Conservation (phyloP, 2,329 filamentous ascomycete genomes). For the Magnaporthiopsis incrustans region DNA sequence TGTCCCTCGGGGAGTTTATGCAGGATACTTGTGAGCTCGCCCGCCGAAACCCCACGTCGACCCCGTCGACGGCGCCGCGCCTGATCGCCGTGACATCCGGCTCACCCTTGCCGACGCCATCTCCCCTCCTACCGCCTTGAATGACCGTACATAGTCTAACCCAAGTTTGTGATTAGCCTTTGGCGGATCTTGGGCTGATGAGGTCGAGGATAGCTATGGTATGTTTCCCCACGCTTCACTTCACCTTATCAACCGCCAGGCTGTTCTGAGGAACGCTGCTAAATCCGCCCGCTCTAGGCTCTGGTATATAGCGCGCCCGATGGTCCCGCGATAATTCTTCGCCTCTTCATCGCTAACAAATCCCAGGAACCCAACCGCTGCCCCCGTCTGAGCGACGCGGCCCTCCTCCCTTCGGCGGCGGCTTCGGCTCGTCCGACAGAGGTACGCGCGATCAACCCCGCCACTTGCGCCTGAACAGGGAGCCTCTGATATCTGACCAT, state of each 20-base stretch:
- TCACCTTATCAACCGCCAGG: conserved; percentile 8
- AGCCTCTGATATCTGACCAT: not conserved
- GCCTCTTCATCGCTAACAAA: conserved; percentile 14
- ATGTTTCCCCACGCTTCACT: conserved; percentile 29
- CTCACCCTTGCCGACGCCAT: not conserved
- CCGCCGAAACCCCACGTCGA: not conserved
- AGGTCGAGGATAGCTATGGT: conserved; percentile 89
- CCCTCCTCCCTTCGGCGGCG: conserved; percentile 17
- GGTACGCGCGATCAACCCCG: not conserved
- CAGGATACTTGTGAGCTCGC: conserved; percentile 70
- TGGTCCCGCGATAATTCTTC: conserved; percentile 11
- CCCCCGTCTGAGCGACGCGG: conserved; percentile 39
- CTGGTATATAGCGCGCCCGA: not conserved
- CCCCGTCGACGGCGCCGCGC: not conserved
- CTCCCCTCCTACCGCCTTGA: not conserved
- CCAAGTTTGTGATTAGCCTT: conserved; percentile 72
- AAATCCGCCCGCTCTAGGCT: not conserved
- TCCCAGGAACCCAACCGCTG: conserved; percentile 47
- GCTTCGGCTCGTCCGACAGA: conserved; percentile 13
- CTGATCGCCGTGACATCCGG: not conserved
- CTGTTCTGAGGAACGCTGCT: not conserved
- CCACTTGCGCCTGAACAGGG: not conserved
- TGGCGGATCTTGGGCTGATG: conserved; percentile 92
- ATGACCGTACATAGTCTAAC: conserved; percentile 67
- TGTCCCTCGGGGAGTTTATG: conserved; percentile 96